Conservation (phyloP, 352 stramenopile genomes). For the Phytopythium sindhum region DNA sequence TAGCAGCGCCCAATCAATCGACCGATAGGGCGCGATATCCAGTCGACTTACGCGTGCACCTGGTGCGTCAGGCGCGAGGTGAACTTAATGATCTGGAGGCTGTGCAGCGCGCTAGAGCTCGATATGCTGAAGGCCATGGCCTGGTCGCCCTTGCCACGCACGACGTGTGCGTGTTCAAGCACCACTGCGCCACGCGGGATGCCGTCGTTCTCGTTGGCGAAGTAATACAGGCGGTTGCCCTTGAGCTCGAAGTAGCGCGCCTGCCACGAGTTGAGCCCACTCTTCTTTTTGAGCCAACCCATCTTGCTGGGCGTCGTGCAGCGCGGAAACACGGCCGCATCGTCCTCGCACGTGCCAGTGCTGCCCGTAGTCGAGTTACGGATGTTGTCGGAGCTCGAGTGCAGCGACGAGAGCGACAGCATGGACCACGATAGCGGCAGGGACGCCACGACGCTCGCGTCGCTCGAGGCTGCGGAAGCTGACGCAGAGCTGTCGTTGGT, state of each 20-base stretch:
- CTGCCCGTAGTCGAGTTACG: constrained; percentile 19
- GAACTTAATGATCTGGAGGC: constrained; percentile 72
- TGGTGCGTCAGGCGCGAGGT: constrained; percentile 65
- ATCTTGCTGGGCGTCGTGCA: constrained; percentile 49
- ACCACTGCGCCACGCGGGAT: constrained; percentile 70
- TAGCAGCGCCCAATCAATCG: neutral
- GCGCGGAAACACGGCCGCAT: constrained; percentile 18
- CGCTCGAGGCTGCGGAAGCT: constrained; percentile 15
- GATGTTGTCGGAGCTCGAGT: constrained; percentile 14
- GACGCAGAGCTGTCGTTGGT: constrained; percentile 14
- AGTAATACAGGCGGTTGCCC: constrained; percentile 79
- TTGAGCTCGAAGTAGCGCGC: constrained; percentile 81
- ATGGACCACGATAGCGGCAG: constrained; percentile 58
- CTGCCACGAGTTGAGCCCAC: constrained; percentile 74
- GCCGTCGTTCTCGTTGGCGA: constrained; percentile 65
- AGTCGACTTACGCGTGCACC: constrained; percentile 38
- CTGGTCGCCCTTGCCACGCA: constrained; percentile 57
- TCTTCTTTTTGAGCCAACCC: constrained; percentile 80
- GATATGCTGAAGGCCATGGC: constrained; percentile 71
- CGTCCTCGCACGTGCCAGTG: constrained; percentile 10
- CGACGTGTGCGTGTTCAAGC: constrained; percentile 62
- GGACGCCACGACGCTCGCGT: constrained; percentile 24
- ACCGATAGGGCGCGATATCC: neutral
- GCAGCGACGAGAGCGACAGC: constrained; percentile 55
- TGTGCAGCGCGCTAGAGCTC: constrained; percentile 48